A percentile compares a stretch with the other conserved stretches of the same genome.
These are phyloP conservation scores for Allantophomopsis cytisporea DNA, from an alignment of 2,329 filamentous ascomycete species.

Conservation along the genomic window DNA sequence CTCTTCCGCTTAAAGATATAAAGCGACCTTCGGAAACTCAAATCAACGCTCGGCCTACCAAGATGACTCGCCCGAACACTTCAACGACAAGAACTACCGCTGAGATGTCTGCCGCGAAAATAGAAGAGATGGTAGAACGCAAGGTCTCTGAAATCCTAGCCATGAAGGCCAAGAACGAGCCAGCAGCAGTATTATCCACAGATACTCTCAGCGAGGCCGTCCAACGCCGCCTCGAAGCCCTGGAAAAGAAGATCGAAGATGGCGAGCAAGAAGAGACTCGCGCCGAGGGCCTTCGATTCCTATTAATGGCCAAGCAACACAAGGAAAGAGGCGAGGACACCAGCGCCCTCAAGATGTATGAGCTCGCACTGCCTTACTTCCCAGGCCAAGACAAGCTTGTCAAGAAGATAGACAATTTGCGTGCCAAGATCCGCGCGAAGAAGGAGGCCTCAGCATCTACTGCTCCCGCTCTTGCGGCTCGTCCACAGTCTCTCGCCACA, in stretches of 20 bases:
- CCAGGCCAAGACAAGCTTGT: slow-evolving; percentile 69
- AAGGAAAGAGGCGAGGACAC: slow-evolving; percentile 70
- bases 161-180: slow-evolving; percentile 49
- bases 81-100: slow-evolving; percentile 19
- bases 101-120: slow-evolving; percentile 54
- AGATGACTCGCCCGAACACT: slow-evolving; percentile 25
- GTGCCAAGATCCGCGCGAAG: slow-evolving; percentile 31
- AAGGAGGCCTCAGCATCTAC: slow-evolving; percentile 12
- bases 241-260: slow-evolving; percentile 73
- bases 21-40: slow-evolving; percentile 17
- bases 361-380: slow-evolving; percentile 73
- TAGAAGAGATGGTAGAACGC: slow-evolving; percentile 84
- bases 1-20: slow-evolving; percentile 7
- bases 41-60: slow-evolving; percentile 27
- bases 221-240: slow-evolving; percentile 65
- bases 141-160: slow-evolving; percentile 85
- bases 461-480: slow-evolving; percentile 1
- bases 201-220: slow-evolving; percentile 60
- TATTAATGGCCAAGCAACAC: slow-evolving; percentile 87
- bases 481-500: slow-evolving; percentile 7
- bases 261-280: slow-evolving; percentile 54
- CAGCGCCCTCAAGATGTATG: slow-evolving; percentile 74
- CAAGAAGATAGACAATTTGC: slow-evolving; percentile 53
- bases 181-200: slow-evolving; percentile 24
- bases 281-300: slow-evolving; percentile 69